phyloP scores from a whole-genome alignment of 2,329 filamentous ascomycete species.

The Stagonosporopsis tanaceti region DNA sequence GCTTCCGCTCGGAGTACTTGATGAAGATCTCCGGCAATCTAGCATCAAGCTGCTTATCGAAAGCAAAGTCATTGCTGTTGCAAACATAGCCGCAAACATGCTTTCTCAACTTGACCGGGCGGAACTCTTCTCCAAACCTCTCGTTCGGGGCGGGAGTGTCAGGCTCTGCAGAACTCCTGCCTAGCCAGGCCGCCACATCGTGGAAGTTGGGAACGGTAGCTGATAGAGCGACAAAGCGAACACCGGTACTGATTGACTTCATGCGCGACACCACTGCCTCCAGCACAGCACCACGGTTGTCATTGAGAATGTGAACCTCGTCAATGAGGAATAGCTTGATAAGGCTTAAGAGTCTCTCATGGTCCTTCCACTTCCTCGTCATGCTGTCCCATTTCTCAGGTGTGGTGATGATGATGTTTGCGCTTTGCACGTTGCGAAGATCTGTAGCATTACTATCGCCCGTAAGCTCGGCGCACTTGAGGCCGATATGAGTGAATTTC shows the following conservation, averaged over 20 bases:
- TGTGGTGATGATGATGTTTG: constrained; percentile 84
- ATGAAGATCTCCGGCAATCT: constrained; percentile 72
- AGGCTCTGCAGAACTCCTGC: constrained; percentile 67
- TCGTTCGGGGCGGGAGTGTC: constrained; percentile 71
- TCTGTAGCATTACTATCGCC: constrained; percentile 78
- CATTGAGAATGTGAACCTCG: constrained; percentile 86
- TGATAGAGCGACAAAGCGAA: constrained; percentile 82
- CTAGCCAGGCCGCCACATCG: constrained; percentile 83
- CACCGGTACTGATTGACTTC: constrained; percentile 78
- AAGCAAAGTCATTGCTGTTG: constrained; percentile 71
- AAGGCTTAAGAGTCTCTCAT: constrained; percentile 75
- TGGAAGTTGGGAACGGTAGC: constrained; percentile 84
- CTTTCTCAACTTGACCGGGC: constrained; percentile 79
- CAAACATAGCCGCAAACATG: constrained; percentile 76
- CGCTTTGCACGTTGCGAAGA: constrained; percentile 72
- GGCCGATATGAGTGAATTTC: constrained; percentile 73
- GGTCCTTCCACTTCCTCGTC: constrained; percentile 86
- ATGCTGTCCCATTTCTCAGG: constrained; percentile 94
- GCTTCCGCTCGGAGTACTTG: constrained; percentile 73
- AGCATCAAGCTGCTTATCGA: constrained; percentile 73
- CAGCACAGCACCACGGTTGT: constrained; percentile 77
- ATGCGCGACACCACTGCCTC: constrained; percentile 87
- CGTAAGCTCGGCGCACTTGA: constrained; percentile 79
- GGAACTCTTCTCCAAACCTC: constrained; percentile 79
- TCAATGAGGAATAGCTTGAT: constrained; percentile 85